Evolutionary conservation across 495 filamentous ascomycete species (phyloP), one percentile per base, ranked within the genome.

Genomic region (Xylaria palmicola): DNA sequence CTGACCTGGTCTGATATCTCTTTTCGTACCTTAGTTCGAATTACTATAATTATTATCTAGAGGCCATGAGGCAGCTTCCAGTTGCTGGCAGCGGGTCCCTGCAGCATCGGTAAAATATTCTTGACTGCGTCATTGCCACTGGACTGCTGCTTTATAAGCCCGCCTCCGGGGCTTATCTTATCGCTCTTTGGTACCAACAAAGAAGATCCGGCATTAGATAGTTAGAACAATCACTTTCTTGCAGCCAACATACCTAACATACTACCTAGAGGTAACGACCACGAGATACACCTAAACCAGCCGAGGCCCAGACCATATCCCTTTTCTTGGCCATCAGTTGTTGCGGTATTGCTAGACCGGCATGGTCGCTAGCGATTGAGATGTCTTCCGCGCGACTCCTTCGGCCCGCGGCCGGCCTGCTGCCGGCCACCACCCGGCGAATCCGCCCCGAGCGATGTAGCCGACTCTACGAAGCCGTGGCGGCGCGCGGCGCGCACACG

Each of bases 301-400:
- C n/a, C n/a, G n/a, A n/a, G n/a, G n/a, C n/a, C n/a, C n/a, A n/a
- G n/a, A n/a, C 39, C 29, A 15, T 47, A 22, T 30, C 17, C 24
- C 12, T 27, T 7, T n/a, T 24, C 17, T 55, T 1, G 20, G 36
- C 6, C 13, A 24, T 22, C 29, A 19, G 24, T 45, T 41, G 54
- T 17, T 26, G 17, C 24, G 32, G 3, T 39, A 24, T 39, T 15
- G 9, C 24, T 39, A 17, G 17, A 26, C 17, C 57, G 1, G n/a
- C 17, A 55, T 55, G 50, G 50, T 12, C 20, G 13, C 9, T 3
- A 15, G 27, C 52, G 20, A 51, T 17, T 55, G 30, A 49, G 15
- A 71, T 71, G 68, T 57, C 66, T 60, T 60, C 68, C 49, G 62
- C 41, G 32, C 59, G 62, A 55, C 57, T 71, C 47, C 26, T 69